Conservation (phyloP, 2,329 filamentous ascomycete species). For the Colletotrichum caudatum region DNA sequence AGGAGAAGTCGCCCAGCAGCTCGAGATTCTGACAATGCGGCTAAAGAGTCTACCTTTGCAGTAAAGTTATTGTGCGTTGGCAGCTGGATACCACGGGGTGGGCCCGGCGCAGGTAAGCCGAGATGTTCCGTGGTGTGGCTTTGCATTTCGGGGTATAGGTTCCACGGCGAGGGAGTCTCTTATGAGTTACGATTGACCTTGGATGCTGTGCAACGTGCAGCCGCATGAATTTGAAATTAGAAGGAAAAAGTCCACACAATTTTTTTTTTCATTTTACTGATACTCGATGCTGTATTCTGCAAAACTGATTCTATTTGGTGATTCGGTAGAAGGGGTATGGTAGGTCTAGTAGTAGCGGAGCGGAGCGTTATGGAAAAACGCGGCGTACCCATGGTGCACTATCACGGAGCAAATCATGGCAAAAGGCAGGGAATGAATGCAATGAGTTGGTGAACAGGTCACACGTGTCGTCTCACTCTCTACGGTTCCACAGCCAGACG, state of each 20-base stretch:
- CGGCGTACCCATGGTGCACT: neutral
- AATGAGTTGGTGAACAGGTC: neutral
- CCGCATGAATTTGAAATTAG: constrained; percentile 19
- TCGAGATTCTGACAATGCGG: constrained; percentile 57
- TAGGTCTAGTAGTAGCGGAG: neutral
- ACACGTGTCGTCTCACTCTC: constrained; percentile 26
- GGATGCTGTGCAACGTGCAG: constrained; percentile 37
- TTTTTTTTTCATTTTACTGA: too few relatives aligned
- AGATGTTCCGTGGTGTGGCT: constrained; percentile 12
- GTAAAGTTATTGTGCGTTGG: constrained; percentile 44
- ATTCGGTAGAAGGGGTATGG: neutral
- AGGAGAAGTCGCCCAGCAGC: constrained; percentile 52
- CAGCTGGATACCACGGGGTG: constrained; percentile 6
- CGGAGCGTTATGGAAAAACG: neutral
- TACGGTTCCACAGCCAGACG: neutral
- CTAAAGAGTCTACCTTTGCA: constrained; percentile 57
- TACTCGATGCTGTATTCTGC: neutral
- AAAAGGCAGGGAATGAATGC: neutral
- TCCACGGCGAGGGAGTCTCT: constrained; percentile 31
- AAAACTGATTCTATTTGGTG: neutral
- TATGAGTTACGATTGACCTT: constrained; percentile 39
- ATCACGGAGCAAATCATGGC: neutral
- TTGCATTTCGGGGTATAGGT: constrained; percentile 33
- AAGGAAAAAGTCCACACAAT: neutral
- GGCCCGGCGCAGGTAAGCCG: constrained; percentile 35